Base-by-base conservation (phyloP, 345 rosid genomes). In the Capsella bursapastoris region DNA sequence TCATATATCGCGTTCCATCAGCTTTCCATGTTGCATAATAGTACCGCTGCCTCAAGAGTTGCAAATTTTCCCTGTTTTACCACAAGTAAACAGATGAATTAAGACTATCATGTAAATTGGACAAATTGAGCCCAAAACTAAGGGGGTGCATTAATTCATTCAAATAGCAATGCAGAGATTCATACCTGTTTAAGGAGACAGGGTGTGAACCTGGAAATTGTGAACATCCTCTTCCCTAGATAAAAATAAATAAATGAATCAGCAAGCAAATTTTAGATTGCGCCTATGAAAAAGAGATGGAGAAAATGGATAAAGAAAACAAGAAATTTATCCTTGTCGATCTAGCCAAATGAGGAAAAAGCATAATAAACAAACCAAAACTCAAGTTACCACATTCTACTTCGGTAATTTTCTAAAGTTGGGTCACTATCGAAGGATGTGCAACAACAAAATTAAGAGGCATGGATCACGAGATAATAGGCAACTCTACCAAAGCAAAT, bases 11-110 rank as follows among this genome's bases (percentile, higher is more conserved):
- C 8, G 98, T 95, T 75, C 99, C 99, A 80, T 92, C 99, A 68
- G 99, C 99, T 79, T 95, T 95, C 99, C 99, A 95, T 5, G 99
- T 95, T 66, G 99, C 99, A 82, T 90, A 92, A 78, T 95, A 95
- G 81, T 95, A 95, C 2, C 97, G 86, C 78, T 90, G 97, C 78
- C 98, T 90, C 71, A 95, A 77, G 38, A 92, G 84, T 81, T 88
- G 98, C 70, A 95, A 81, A 74, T 95, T 95, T 2, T 95, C 97
- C 79, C 99, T 95, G 89, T 80, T 83, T 40, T 31, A 56, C 53
- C 59, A 80, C 32, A 53, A 31, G 53, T 65, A 37, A 56, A 6
- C 35, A 22, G 28, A 32, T 48, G 57, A 11, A 31, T 18, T 8
- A 18, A n/a, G 69, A 76, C 25, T 34, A 53, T 0, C 48, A 58